Conservation (phyloP, 352 stramenopile species). For the Pythium monospermum region DNA sequence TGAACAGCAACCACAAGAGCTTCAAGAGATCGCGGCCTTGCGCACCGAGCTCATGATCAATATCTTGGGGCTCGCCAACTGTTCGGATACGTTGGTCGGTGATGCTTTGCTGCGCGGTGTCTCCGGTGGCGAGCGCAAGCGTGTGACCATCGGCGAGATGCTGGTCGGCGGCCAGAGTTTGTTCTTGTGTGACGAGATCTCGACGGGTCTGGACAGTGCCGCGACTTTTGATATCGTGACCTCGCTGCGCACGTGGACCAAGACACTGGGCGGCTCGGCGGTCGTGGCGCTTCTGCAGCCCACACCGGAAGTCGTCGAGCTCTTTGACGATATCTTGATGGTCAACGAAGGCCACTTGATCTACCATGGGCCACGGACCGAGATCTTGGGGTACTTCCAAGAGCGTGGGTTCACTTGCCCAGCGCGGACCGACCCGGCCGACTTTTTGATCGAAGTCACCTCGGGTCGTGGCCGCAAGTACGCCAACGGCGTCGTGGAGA, state of each 20-base stretch:
- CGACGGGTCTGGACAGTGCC: constrained; percentile 87
- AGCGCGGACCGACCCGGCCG: constrained; percentile 47
- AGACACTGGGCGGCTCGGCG: constrained; percentile 25
- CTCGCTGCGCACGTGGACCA: constrained; percentile 40
- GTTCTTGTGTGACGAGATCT: constrained; percentile 90
- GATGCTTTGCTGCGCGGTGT: constrained; percentile 86
- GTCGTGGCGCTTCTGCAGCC: constrained; percentile 50
- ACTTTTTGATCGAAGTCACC: constrained; percentile 70
- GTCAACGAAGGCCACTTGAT: constrained; percentile 91
- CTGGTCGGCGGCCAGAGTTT: constrained; percentile 67
- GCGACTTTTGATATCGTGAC: constrained; percentile 91
- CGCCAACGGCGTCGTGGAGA: constrained; percentile 28
- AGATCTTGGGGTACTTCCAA: constrained; percentile 84
- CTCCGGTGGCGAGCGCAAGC: constrained; percentile 77
- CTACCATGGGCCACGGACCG: constrained; percentile 84
- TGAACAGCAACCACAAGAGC: constrained; percentile 58
- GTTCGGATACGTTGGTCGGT: constrained; percentile 90
- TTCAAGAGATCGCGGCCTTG: constrained; percentile 65
- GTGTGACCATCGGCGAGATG: constrained; percentile 92
- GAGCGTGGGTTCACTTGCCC: constrained; percentile 67
- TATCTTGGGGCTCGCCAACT: constrained; percentile 81
- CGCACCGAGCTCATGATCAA: constrained; percentile 68
- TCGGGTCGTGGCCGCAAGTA: constrained; percentile 47
- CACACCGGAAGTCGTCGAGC: constrained; percentile 89
- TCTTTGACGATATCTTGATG: constrained; percentile 95